These are phyloP conservation scores for Suhomyces coccinellae DNA, from an alignment of 1,139 yeast species.

Conservation along the genomic window DNA sequence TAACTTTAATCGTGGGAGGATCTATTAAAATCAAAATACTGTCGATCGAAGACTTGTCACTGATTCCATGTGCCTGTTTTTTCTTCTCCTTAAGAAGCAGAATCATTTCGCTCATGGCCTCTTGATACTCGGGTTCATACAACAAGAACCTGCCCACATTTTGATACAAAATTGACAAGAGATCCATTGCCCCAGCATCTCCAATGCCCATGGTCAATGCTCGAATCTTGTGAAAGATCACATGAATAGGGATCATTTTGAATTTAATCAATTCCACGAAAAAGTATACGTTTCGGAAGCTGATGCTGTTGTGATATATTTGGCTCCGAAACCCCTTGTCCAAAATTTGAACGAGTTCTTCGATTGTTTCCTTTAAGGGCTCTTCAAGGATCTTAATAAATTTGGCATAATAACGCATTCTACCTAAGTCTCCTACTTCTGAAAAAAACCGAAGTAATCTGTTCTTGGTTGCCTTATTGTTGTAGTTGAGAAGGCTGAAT, in stretches of 20 bases:
- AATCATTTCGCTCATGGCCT: constrained; percentile 64
- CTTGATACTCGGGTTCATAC: constrained; percentile 59
- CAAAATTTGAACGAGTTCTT: constrained; percentile 54
- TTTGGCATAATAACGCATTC: constrained; percentile 56
- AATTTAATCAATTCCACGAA: constrained; percentile 79
- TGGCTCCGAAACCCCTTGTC: constrained; percentile 65
- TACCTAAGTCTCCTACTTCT: constrained; percentile 46
- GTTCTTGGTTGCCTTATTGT: constrained; percentile 74
- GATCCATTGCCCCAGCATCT: constrained; percentile 61
- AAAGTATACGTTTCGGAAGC: constrained; percentile 59
- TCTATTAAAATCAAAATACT: constrained; percentile 59
- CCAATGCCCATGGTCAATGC: constrained; percentile 53
- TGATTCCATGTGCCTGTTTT: constrained; percentile 48
- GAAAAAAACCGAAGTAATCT: constrained; percentile 58
- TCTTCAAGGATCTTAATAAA: constrained; percentile 52
- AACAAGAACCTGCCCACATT: constrained; percentile 63
- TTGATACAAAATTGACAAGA: constrained; percentile 67
- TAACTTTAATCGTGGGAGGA: constrained; percentile 50
- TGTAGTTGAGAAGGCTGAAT: constrained; percentile 54
- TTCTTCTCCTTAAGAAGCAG: constrained; percentile 53
- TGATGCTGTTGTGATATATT: constrained; percentile 50
- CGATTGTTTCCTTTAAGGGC: constrained; percentile 57
- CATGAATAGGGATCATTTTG: constrained; percentile 67
- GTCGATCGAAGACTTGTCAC: constrained; percentile 60
- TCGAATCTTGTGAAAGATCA: constrained; percentile 71